Conservation (phyloP, 208 protist genomes). For the Trypanosoma grayi region DNA sequence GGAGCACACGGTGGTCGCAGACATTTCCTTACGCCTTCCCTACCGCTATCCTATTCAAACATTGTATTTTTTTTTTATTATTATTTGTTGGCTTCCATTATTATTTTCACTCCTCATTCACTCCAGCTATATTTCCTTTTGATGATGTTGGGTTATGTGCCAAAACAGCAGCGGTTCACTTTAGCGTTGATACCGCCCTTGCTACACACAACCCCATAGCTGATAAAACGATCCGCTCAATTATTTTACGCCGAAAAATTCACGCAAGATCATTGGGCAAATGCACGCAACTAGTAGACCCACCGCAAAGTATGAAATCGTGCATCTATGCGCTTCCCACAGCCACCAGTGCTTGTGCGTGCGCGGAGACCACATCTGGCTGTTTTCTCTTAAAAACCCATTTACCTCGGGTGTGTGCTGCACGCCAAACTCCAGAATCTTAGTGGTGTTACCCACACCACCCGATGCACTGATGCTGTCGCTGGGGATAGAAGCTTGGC, state of each 20-base stretch:
- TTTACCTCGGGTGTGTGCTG: neutral
- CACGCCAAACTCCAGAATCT: neutral
- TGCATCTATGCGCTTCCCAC: conserved; percentile 59
- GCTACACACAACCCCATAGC: neutral
- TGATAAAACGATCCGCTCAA: too few relatives aligned
- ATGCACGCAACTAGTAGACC: conserved; percentile 45
- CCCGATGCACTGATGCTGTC: neutral
- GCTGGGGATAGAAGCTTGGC: too few relatives aligned
- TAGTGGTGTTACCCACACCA: neutral
- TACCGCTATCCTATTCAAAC: too few relatives aligned
- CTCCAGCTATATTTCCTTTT: too few relatives aligned
- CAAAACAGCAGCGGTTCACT: too few relatives aligned
- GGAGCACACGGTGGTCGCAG: too few relatives aligned
- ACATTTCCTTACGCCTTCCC: too few relatives aligned
- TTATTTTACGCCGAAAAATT: conserved; percentile 32
- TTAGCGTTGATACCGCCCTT: neutral
- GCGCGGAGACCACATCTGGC: conserved; percentile 55
- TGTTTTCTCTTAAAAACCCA: neutral
- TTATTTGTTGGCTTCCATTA: too few relatives aligned
- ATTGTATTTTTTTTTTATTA: too few relatives aligned
- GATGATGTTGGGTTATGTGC: too few relatives aligned
- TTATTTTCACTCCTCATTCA: too few relatives aligned
- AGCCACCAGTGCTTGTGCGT: conserved; percentile 74
- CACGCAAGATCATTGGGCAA: conserved; percentile 36
- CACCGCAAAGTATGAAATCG: conserved; percentile 46